Percentiles rank a stretch among this genome's conserved stretches.
Conservation (phyloP, 2,329 filamentous ascomycete species). For the Monilinia laxa region DNA sequence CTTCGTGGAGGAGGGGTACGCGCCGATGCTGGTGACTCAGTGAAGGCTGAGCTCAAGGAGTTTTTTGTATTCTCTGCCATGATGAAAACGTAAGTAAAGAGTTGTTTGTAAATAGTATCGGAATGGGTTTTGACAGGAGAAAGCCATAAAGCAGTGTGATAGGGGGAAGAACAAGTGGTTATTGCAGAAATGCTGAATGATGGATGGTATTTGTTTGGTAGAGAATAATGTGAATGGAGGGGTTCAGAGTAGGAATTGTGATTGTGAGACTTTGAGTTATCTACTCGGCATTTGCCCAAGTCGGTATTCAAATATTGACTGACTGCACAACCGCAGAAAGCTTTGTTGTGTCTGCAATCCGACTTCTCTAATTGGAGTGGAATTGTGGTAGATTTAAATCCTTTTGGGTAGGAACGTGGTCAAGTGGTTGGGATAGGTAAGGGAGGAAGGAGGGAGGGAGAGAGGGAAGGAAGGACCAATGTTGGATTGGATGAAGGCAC, state of each 20-base stretch:
- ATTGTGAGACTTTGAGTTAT: too few relatives aligned
- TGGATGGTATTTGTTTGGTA: background rate
- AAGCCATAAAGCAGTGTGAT: background rate
- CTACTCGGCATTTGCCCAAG: too few relatives aligned
- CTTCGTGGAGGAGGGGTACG: background rate
- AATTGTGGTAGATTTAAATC: background rate
- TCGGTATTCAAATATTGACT: background rate
- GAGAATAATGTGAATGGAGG: background rate
- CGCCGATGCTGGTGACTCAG: background rate
- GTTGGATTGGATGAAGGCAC: too few relatives aligned
- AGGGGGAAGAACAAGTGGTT: background rate
- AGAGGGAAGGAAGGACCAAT: too few relatives aligned
- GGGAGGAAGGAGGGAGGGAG: background rate
- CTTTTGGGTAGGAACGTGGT: conserved; percentile 2
- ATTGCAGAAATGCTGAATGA: background rate
- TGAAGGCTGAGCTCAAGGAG: conserved; percentile 17
- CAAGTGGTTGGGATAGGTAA: background rate
- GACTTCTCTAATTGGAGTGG: background rate
- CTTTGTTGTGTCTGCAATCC: background rate
- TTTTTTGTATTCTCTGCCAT: conserved; percentile 21
- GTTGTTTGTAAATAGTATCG: background rate
- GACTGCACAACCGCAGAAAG: background rate
- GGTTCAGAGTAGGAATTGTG: background rate
- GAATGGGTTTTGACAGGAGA: background rate
- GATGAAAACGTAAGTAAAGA: conserved; percentile 14